A percentile compares a stretch with the other conserved stretches of the same genome.
These are phyloP conservation scores for Fusarium avenaceum DNA, from an alignment of 2,329 filamentous ascomycete genomes.

Conservation along the genomic window DNA sequence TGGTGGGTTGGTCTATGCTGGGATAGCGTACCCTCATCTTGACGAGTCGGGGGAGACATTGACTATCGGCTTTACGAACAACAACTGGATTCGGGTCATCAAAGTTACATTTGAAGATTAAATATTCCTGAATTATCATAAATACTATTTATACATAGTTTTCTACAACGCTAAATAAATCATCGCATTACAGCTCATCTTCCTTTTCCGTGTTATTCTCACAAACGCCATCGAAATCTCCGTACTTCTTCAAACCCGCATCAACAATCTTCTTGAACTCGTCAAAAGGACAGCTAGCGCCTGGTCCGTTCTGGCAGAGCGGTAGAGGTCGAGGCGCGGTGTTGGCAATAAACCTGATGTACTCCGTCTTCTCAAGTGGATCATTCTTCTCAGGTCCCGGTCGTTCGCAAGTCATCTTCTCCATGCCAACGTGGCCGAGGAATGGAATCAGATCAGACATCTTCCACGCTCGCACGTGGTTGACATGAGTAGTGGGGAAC, in stretches of 20 bases:
- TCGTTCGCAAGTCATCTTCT: slow-evolving; percentile 42
- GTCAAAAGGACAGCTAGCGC: slow-evolving; percentile 41
- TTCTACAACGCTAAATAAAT: background rate
- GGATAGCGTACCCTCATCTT: slow-evolving; percentile 56
- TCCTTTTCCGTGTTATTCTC: slow-evolving; percentile 34
- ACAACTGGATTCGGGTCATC: slow-evolving; percentile 56
- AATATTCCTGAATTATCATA: rapidly evolving
- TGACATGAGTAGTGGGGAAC: slow-evolving; percentile 43
- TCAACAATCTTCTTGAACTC: slow-evolving; percentile 40
- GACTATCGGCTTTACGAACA: slow-evolving; percentile 57
- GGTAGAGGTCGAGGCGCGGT: slow-evolving; percentile 43
- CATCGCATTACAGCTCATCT: slow-evolving; percentile 27
- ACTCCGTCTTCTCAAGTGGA: slow-evolving; percentile 28
- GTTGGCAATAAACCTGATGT: slow-evolving; percentile 44
- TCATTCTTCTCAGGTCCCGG: slow-evolving; percentile 13
- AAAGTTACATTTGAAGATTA: slow-evolving; percentile 36
- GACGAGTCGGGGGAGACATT: slow-evolving; percentile 54
- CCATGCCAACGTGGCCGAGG: slow-evolving; percentile 45
- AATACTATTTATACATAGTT: background rate
- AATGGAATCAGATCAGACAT: slow-evolving; percentile 46
- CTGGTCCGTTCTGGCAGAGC: slow-evolving; percentile 38
- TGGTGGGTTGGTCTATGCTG: slow-evolving; percentile 52
- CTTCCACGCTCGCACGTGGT: slow-evolving; percentile 44
- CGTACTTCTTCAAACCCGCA: slow-evolving; percentile 40
- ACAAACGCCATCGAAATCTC: slow-evolving; percentile 42